Evolutionary conservation across 257 asterid genomes (phyloP).

Genomic region (Fraxinus quadrangulata): DNA sequence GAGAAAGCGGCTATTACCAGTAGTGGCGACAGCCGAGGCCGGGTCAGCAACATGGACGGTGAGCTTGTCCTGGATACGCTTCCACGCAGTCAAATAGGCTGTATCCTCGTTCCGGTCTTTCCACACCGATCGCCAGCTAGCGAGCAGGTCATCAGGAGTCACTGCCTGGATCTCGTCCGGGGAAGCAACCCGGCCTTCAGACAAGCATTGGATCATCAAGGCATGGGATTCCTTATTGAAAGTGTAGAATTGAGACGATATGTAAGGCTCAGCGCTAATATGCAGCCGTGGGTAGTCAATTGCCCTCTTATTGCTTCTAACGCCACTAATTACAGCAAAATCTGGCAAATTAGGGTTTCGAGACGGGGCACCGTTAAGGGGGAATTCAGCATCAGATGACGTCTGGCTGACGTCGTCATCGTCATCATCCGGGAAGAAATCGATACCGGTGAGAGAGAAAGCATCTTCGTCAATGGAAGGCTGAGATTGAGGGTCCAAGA

Average conservation of each 20-base stretch:
- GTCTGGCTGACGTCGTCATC: conserved; percentile 76
- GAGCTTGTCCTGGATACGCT: conserved; percentile 96
- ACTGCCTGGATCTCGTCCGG: conserved; percentile 92
- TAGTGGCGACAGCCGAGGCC: conserved; percentile 27
- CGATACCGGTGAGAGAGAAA: conserved; percentile 44
- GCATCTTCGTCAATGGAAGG: conserved; percentile 56
- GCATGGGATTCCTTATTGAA: conserved; percentile 81
- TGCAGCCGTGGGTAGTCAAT: conserved; percentile 27
- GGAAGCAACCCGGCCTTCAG: conserved; percentile 66
- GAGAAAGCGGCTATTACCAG: conserved; percentile 52
- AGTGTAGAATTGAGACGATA: conserved; percentile 93
- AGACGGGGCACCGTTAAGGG: conserved; percentile 32
- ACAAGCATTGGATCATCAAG: conserved; percentile 71
- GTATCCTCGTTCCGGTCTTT: conserved; percentile 96
- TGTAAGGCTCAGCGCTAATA: conserved; percentile 71
- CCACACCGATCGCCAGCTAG: conserved; percentile 99
- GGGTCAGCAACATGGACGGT: conserved; percentile 37
- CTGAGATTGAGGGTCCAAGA: conserved; percentile 51
- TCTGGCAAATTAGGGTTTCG: conserved; percentile 58
- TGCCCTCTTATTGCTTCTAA: conserved; percentile 24
- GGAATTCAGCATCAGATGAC: conserved; percentile 75
- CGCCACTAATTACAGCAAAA: conserved; percentile 20
- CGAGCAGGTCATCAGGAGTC: conserved; percentile 65
- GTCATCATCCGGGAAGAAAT: conserved; percentile 53
- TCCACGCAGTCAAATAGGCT: conserved; percentile 94